Evolutionary conservation across 257 asterid species (phyloP), one percentile per base, ranked within the genome.

Genomic region (Cynanchum wilfordii): DNA sequence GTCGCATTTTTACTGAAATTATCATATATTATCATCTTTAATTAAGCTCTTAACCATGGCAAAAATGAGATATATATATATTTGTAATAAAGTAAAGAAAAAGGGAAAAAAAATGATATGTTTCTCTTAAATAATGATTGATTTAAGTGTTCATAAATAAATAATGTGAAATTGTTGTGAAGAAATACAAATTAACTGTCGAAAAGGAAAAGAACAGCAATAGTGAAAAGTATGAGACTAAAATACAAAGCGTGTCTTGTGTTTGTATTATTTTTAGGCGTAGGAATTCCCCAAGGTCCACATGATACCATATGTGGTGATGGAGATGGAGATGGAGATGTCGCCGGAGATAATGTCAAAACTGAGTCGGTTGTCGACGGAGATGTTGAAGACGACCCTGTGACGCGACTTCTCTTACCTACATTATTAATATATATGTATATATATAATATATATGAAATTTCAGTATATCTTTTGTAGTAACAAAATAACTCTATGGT

Each of bases 241-340:
- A 51, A 69, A 29, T 4, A 51, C 2, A 49, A 52, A 33, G 25
- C 50, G 20, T 69, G 30, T 17, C 50, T 33, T 20, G 45, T 20
- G 4, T 52, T 19, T 9, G 63, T 20, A 10, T 15, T 20, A 11
- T 22, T 52, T 20, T 69, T 19, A 30, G 73, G 9, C 10, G 49
- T 4, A 30, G 5, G 17, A 51, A 22, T 69, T 30, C 64, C 64
- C 19, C 36, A 2, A 9, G 64, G 73, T 33, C 64, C 64, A 51
- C 45, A 51, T 16, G 42, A 30, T n/a, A n/a, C n/a, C n/a, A n/a
- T n/a, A n/a, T n/a, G n/a, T 25, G 69, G 55, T 13, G 77, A 70
- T 47, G 72, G 56, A 0, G 80, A 57, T 45, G 69, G 55, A 15
- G 77, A 70, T 47, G 72, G 64, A 1, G 80, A 57, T 45, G 74